These are phyloP conservation scores for Xylariaceae sp. DNA, from an alignment of 2,329 filamentous ascomycete genomes.

Conservation along the genomic window DNA sequence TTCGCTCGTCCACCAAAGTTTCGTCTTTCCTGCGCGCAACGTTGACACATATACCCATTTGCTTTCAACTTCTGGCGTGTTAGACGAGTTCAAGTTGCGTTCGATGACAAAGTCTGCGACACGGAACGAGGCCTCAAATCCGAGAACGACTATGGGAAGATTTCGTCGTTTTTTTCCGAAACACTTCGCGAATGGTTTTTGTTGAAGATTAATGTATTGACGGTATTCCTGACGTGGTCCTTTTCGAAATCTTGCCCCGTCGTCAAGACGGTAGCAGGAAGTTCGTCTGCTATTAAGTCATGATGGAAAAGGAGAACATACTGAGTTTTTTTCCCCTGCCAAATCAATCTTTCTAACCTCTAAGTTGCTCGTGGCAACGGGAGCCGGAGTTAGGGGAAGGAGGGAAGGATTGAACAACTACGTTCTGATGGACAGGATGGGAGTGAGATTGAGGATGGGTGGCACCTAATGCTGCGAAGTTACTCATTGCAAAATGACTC, in stretches of 20 bases:
- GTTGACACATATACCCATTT: conserved; percentile 18
- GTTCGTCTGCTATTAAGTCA: too few relatives aligned
- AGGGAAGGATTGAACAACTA: not conserved
- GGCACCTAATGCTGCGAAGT: too few relatives aligned
- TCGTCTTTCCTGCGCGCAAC: not conserved
- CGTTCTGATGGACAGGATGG: not conserved
- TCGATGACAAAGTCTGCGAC: not conserved
- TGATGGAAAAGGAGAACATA: too few relatives aligned
- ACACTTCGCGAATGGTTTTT: not conserved
- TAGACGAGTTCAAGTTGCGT: not conserved
- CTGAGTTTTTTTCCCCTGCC: not conserved
- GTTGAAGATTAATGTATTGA: not conserved
- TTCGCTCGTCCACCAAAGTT: not conserved
- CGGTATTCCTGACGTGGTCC: not conserved
- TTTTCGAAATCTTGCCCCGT: too few relatives aligned
- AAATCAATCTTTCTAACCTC: not conserved
- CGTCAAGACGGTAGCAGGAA: too few relatives aligned
- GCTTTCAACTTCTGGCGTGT: conserved; percentile 3
- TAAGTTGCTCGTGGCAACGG: not conserved
- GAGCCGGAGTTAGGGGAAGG: not conserved
- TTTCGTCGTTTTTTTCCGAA: not conserved
- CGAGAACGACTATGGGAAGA: not conserved
- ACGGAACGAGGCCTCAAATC: not conserved
- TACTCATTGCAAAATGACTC: conserved; percentile 2
- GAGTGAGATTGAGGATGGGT: not conserved